Conservation (phyloP, 2,329 filamentous ascomycete genomes). For the Beauveria sp. region DNA sequence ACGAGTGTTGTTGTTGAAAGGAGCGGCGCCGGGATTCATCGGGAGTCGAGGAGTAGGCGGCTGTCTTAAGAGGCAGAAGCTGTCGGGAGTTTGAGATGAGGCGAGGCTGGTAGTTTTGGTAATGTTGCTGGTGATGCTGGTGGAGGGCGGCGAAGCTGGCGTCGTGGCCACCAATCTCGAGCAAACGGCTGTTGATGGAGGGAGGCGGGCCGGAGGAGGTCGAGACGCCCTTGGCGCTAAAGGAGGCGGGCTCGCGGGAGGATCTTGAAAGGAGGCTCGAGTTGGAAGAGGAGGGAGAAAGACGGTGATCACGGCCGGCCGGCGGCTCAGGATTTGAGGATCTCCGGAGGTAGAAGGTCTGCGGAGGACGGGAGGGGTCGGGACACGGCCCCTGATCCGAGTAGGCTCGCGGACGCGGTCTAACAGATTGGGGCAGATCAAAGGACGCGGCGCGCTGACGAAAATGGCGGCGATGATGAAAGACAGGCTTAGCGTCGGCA, state of each 20-base stretch:
- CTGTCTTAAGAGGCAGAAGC: constrained; percentile 37
- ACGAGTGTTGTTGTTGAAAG: constrained; percentile 37
- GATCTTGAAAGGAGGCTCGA: constrained; percentile 25
- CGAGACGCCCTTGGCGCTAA: constrained; percentile 28
- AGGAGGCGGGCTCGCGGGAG: constrained; percentile 32
- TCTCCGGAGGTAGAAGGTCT: constrained; percentile 21
- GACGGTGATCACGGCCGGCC: constrained; percentile 6
- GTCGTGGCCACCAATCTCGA: constrained; percentile 23
- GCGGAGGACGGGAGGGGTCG: constrained; percentile 15
- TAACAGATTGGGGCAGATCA: not conserved
- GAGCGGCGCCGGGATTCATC: constrained; percentile 40
- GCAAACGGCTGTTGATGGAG: constrained; percentile 25
- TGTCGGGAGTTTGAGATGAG: constrained; percentile 34
- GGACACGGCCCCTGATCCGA: constrained; percentile 13
- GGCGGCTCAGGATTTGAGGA: constrained; percentile 29
- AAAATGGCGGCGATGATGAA: not conserved
- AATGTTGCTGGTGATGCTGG: constrained; percentile 18
- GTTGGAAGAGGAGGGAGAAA: constrained; percentile 13
- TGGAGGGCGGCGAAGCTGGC: constrained; percentile 17
- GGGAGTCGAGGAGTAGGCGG: constrained; percentile 29
- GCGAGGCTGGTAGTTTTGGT: not conserved
- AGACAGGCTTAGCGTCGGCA: not conserved
- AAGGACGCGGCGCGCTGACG: constrained; percentile 1
- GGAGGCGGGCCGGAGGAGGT: constrained; percentile 24
- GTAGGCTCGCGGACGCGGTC: constrained; percentile 6